A percentile compares a stretch with the other conserved stretches of the same genome.
Evolutionary conservation across 768 basidiomycete genomes (phyloP).

Genomic region (Russula lepida): DNA sequence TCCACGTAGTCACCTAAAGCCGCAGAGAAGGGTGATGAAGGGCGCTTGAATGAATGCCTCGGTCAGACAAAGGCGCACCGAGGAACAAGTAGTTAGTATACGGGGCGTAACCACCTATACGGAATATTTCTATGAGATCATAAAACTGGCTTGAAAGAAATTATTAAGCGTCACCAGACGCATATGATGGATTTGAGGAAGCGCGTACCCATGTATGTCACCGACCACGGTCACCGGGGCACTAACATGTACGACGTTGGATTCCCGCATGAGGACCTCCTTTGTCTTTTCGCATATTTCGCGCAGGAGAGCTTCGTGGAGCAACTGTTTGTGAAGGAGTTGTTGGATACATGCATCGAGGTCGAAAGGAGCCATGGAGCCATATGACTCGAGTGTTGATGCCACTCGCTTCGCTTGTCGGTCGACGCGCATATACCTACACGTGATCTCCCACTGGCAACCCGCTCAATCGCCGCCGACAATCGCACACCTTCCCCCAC

Average conservation of each 20-base stretch:
- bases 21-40: neutral
- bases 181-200: conserved; percentile 8
- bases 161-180: conserved; percentile 29
- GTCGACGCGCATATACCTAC: neutral
- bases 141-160: conserved; percentile 82
- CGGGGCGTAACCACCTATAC: conserved; percentile 95
- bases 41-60: conserved; percentile 4
- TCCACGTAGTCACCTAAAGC: conserved; percentile 92
- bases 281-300: conserved; percentile 99
- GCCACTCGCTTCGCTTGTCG: neutral
- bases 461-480: neutral
- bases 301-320: conserved; percentile 88
- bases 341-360: conserved; percentile 94
- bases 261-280: conserved; percentile 97
- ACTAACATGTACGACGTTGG: conserved; percentile 94
- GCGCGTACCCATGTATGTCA: conserved; percentile 92
- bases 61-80: conserved; percentile 44
- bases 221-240: conserved; percentile 98
- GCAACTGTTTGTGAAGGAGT: conserved; percentile 81
- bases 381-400: conserved; percentile 5
- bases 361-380: conserved; percentile 63
- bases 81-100: conserved; percentile 98
- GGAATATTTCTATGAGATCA: conserved; percentile 97
- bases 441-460: neutral
- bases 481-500: neutral